phyloP scores from a whole-genome alignment of 495 filamentous ascomycete genomes.

The Hyaloscypha hepaticicola region DNA sequence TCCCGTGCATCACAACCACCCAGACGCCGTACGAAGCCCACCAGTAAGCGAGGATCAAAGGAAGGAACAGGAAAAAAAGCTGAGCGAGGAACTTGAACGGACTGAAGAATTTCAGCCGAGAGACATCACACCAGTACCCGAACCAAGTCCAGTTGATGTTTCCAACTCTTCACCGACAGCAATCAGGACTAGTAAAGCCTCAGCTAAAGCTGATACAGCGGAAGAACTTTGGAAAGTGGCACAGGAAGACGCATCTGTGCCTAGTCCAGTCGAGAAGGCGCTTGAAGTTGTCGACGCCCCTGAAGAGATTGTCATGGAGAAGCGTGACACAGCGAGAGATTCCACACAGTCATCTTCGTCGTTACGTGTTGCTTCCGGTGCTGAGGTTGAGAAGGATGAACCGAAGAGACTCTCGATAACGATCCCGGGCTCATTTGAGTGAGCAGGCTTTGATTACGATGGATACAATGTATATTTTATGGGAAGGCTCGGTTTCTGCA shows the following conservation, averaged over 20 bases:
- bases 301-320: background rate
- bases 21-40: conserved; percentile 19
- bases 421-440: conserved; percentile 29
- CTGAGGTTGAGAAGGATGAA: conserved; percentile 16
- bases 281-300: background rate
- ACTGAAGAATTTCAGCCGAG: conserved; percentile 29
- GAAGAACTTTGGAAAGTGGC: conserved; percentile 16
- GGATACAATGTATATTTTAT: conserved; percentile 6
- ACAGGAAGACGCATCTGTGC: conserved; percentile 15
- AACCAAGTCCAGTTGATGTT: conserved; percentile 1
- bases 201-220: conserved; percentile 10
- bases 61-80: conserved; percentile 26
- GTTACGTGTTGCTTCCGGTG: conserved; percentile 14
- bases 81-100: conserved; percentile 29
- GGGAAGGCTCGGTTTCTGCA: background rate
- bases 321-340: conserved; percentile 13
- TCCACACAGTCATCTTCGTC: conserved; percentile 24
- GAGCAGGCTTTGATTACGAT: background rate
- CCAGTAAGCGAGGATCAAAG: conserved; percentile 23
- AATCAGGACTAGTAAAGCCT: conserved; percentile 5
- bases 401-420: conserved; percentile 31
- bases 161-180: background rate
- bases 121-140: conserved; percentile 25
- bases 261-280: background rate
- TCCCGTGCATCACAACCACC: conserved; percentile 22